A percentile compares a stretch with the other conserved stretches of the same genome.
Conservation (phyloP, 2,329 filamentous ascomycete species). For the Cladophialophora immunda region DNA sequence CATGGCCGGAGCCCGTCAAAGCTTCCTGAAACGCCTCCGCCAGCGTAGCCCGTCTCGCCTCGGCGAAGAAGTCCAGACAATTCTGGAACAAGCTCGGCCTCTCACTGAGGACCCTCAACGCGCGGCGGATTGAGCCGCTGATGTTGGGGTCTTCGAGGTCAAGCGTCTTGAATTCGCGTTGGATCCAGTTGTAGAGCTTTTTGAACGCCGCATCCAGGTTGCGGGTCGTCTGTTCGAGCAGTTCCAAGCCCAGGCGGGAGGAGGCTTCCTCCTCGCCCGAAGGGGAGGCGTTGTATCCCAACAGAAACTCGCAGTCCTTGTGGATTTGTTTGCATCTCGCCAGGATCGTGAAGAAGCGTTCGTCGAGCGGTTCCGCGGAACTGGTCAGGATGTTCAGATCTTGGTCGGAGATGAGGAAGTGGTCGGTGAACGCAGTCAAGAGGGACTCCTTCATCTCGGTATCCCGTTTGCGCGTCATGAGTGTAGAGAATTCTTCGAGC, state of each 20-base stretch:
- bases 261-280: conserved; percentile 54
- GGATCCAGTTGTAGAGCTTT: conserved; percentile 94
- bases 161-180: conserved; percentile 88
- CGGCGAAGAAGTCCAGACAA: conserved; percentile 91
- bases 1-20: conserved; percentile 77
- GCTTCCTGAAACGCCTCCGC: conserved; percentile 90
- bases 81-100: conserved; percentile 89
- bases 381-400: conserved; percentile 80
- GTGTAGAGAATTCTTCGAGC: conserved; percentile 76
- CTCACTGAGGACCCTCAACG: conserved; percentile 86
- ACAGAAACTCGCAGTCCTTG: conserved; percentile 84
- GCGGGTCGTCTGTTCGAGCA: conserved; percentile 90
- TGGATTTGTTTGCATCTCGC: conserved; percentile 85
- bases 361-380: conserved; percentile 81
- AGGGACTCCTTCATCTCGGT: conserved; percentile 85
- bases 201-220: conserved; percentile 90
- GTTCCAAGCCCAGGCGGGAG: conserved; percentile 84
- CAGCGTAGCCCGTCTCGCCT: conserved; percentile 84
- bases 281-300: conserved; percentile 86
- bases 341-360: conserved; percentile 81
- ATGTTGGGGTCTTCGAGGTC: conserved; percentile 96
- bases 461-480: conserved; percentile 76
- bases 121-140: conserved; percentile 81
- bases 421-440: conserved; percentile 76
- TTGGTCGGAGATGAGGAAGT: conserved; percentile 85